phyloP scores from a whole-genome alignment of 345 rosid genomes.

The Orychophragmus violaceus region DNA sequence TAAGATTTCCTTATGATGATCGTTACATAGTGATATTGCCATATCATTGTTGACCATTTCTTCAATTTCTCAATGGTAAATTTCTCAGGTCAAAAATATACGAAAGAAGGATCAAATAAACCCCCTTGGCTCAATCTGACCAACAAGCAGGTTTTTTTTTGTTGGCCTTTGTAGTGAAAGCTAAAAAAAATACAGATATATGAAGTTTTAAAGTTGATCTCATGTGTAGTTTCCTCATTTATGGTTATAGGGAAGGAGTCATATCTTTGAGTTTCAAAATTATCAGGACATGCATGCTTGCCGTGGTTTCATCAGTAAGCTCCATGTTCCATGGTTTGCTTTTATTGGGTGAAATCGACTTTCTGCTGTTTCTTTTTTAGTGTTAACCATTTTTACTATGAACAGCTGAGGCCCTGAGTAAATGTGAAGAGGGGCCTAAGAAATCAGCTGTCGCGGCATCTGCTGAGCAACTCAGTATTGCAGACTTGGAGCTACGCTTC shows the following conservation, averaged over 20 bases:
- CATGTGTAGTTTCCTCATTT: background rate
- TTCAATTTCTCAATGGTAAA: conserved; percentile 1
- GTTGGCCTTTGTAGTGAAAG: background rate
- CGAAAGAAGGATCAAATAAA: conserved; percentile 38
- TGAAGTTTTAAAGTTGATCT: background rate
- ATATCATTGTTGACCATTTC: background rate
- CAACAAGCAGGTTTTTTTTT: conserved; percentile 47
- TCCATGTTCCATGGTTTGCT: background rate
- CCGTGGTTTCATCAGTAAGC: conserved; percentile 79
- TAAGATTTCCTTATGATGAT: background rate
- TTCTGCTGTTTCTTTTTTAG: background rate
- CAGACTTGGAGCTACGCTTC: conserved; percentile 63
- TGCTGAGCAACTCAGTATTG: conserved; percentile 60
- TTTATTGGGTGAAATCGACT: conserved; percentile 2
- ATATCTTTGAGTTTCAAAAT: conserved; percentile 79
- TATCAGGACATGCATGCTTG: conserved; percentile 67
- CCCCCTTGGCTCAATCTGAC: conserved; percentile 46
- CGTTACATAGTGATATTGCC: background rate
- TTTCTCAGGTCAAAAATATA: conserved; percentile 59
- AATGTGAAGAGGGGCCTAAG: conserved; percentile 54
- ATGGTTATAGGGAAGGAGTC: conserved; percentile 55
- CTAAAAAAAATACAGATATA: background rate
- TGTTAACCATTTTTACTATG: conserved; percentile 1
- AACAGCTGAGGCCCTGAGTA: conserved; percentile 65
- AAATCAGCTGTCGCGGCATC: background rate